Evolutionary conservation across 331 rosid genomes (phyloP).

Genomic region (Malus hybrid): DNA sequence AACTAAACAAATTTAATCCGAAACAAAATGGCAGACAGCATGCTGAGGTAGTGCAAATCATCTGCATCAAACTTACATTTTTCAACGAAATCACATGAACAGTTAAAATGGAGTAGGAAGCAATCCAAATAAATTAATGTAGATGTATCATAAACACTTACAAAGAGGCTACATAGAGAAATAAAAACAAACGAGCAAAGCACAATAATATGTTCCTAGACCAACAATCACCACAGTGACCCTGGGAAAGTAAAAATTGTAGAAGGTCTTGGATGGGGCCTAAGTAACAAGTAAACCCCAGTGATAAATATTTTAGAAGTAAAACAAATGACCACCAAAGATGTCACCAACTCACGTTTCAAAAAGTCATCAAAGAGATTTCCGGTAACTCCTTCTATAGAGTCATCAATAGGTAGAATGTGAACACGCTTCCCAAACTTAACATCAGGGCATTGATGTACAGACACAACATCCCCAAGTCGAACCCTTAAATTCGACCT

Average conservation of each 20-base stretch:
- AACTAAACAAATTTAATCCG: background rate
- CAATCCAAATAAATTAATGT: background rate
- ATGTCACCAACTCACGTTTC: slow-evolving; percentile 47
- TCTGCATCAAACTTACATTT: background rate
- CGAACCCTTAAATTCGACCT: slow-evolving; percentile 64
- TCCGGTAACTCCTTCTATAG: slow-evolving; percentile 66
- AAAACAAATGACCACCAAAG: background rate
- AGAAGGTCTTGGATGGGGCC: background rate
- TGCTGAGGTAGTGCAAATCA: background rate
- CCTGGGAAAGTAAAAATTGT: background rate
- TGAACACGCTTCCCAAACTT: slow-evolving; percentile 67
- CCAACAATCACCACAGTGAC: background rate
- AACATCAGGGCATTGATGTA: slow-evolving; percentile 65
- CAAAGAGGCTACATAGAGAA: background rate
- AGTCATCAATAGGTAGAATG: slow-evolving; percentile 63
- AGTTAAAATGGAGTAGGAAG: background rate
- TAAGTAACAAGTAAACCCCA: background rate
- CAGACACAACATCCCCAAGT: slow-evolving; percentile 71
- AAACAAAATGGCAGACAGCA: background rate
- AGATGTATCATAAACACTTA: background rate
- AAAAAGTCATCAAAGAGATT: slow-evolving; percentile 59
- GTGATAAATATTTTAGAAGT: background rate
- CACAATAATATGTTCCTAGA: background rate
- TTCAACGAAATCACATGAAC: background rate
- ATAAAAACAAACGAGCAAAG: background rate